Base-by-base conservation (phyloP, 2,329 filamentous ascomycete species). In the Aspergillus terreus region DNA sequence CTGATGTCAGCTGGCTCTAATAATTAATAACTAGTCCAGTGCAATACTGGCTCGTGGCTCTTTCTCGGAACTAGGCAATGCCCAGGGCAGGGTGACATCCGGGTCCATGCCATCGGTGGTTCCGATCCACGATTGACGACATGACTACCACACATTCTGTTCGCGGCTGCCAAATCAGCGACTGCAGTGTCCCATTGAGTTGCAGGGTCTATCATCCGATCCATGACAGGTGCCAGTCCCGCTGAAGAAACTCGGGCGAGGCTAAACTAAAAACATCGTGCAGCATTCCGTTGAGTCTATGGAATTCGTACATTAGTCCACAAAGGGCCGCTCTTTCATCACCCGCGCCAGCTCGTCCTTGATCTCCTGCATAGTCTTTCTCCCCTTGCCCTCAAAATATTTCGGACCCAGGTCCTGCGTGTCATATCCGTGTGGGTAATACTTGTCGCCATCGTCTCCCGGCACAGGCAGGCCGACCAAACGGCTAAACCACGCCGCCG, bases 361-460 rank as follows among this genome's bases (percentile, higher is more conserved):
- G 17, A 63, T 62, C 2, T 48, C 43, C 17, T 62, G 55, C n/a
- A 66, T 25, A 15, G 63, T 57, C 50, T 60, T 63, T 9, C 66
- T 48, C 0, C 83, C 82, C 55, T 77, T 76, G 0, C 78, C 79
- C 44, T 75, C 72, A 49, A 81, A 76, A 41, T 70, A 75, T 41
- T 67, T 71, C 0, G 86, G 87, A 0, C 87, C 87, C 9, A 89
- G 64, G 35, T 89, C 83, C 11, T 78, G 73, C 33, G 75, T 61
- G n/a, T 69, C 60, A 52, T 76, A 78, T 4, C 80, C 80, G 46
- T 77, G 63, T 0, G 79, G 76, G 50, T 66, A 66, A 55, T 74
- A 79, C 47, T 69, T 76, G 23, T 75, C 70, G 0, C 70, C 72
- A n/a, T 73, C 66, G 44, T 78, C 72, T 3, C 76, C 77, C 0